A percentile compares a stretch with the other conserved stretches of the same genome.
Conservation (phyloP, 129 eudicot genomes). For the Arctium minus region DNA sequence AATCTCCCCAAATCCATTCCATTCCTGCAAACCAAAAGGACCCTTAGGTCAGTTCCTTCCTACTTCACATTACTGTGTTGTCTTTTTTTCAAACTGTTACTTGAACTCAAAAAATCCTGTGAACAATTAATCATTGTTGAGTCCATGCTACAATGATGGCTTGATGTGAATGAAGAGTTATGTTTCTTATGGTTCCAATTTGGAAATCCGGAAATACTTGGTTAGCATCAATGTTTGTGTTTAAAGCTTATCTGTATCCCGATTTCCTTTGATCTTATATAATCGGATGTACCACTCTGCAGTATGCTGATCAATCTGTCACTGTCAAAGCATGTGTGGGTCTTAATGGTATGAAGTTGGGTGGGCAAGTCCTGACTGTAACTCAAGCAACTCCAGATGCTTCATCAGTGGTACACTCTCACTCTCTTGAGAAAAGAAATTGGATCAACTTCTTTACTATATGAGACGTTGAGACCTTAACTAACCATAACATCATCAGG, state of each 20-base stretch:
- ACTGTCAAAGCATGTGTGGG: constrained; percentile 90
- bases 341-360: constrained; percentile 88
- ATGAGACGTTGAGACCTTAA: constrained; percentile 1
- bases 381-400: constrained; percentile 71
- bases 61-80: too few relatives aligned
- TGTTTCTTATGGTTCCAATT: too few relatives aligned
- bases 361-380: constrained; percentile 76
- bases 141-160: too few relatives aligned
- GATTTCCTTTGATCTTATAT: neutral
- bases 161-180: too few relatives aligned
- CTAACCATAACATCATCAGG: constrained; percentile 39
- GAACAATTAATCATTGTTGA: too few relatives aligned
- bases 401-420: constrained; percentile 41
- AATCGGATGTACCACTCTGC: constrained; percentile 19
- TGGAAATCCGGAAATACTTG: neutral
- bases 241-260: neutral
- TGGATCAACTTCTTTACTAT: neutral
- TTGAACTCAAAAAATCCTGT: too few relatives aligned
- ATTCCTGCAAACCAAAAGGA: too few relatives aligned
- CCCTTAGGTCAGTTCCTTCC: too few relatives aligned
- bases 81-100: too few relatives aligned
- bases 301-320: constrained; percentile 86
- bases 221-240: constrained; percentile 5
- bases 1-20: too few relatives aligned
- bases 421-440: constrained; percentile 1